Evolutionary conservation across 805 yeast species (phyloP), one percentile per base, ranked within the genome.

Genomic region (Kazachstania viticola): DNA sequence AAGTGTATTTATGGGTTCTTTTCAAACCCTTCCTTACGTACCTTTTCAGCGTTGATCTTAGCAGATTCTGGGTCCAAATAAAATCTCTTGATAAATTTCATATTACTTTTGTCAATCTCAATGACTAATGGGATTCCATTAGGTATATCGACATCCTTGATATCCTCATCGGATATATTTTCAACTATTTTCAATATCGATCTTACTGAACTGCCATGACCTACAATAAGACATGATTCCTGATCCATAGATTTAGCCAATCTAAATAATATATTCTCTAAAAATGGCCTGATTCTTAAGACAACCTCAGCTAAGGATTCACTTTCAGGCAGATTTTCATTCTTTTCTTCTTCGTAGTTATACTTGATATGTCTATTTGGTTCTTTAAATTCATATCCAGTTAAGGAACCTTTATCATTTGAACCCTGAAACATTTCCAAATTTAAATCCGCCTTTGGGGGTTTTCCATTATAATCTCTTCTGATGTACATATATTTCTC

Each of bases 1-100:
- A n/a, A n/a, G n/a, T n/a, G n/a, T 7, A 11, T 14, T 35, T 32
- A 50, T 29, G 56, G 51, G 23, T 49, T 49, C 25, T 44, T 38
- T 29, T 51, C 57, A 39, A 62, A 68, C 26, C 93, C 94, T 58
- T 81, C 91, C 35, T 75, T 72, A 33, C 79, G 82, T 27, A 81
- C 88, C 43, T 75, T 78, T 41, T 74, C 82, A 14, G 88, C 85
- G 57, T 81, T 84, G 35, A 75, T 69, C 37, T 71, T 74, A 25
- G 91, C 91, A 38, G 69, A 74, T 56, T 78, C 82, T 6, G 88
- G 91, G 57, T 81, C 94, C 46, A 81, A 61, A 60, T 80, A 81
- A 50, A 67, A 72, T 67, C 70, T 52, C 58, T 65, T 45, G 61
- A 61, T 48, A 67, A 71, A 47, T 58, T 56, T 51, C 64, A 64